Conservation (phyloP, 176 grass and related monocot species). For the Phyllostachys edulis region DNA sequence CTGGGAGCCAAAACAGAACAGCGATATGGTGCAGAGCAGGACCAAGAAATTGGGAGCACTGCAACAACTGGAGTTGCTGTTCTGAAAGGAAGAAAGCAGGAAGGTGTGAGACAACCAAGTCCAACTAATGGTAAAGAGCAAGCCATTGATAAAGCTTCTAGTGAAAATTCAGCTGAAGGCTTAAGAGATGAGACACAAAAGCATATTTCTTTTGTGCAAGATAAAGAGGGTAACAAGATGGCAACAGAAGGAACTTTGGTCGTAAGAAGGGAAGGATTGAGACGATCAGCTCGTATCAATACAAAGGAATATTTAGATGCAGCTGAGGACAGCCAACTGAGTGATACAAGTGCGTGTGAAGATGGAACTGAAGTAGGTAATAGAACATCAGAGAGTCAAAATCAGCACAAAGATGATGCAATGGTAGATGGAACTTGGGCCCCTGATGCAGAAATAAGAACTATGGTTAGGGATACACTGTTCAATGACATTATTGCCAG, state of each 20-base stretch:
- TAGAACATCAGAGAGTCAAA: slow-evolving; percentile 5
- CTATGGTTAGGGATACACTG: slow-evolving; percentile 62
- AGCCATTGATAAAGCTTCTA: slow-evolving; percentile 20
- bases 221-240: background rate
- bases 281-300: slow-evolving; percentile 25
- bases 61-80: slow-evolving; percentile 28
- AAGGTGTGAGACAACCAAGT: slow-evolving; percentile 10
- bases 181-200: slow-evolving; percentile 37
- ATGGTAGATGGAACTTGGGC: slow-evolving; percentile 20
- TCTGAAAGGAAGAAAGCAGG: slow-evolving; percentile 33
- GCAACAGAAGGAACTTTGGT: background rate
- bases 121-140: slow-evolving; percentile 3
- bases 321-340: slow-evolving; percentile 1
- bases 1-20: background rate
- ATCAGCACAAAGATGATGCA: slow-evolving; percentile 20
- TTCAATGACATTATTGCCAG: slow-evolving; percentile 42
- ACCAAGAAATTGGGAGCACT: slow-evolving; percentile 27
- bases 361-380: slow-evolving; percentile 25
- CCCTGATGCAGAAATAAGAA: slow-evolving; percentile 54
- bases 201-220: background rate
- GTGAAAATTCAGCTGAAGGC: slow-evolving; percentile 30
- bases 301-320: slow-evolving; percentile 36
- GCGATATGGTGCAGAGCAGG: slow-evolving; percentile 13
- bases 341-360: slow-evolving; percentile 21
- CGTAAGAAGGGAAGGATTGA: slow-evolving; percentile 21